Evolutionary conservation across 257 asterid genomes (phyloP).

Genomic region (Salvia hispanica): DNA sequence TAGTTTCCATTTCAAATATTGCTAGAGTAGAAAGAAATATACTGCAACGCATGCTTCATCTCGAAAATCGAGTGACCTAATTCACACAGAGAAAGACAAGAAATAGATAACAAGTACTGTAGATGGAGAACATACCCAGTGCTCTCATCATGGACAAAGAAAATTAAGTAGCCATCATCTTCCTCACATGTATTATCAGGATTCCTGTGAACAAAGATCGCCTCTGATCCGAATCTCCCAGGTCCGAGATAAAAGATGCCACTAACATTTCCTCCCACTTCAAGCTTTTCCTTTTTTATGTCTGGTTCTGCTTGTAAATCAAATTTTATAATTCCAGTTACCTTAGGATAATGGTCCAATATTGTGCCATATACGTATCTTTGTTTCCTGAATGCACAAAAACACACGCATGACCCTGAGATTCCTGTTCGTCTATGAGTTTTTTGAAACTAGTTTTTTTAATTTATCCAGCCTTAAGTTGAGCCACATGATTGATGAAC

Average conservation of each 20-base stretch:
- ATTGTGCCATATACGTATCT: slow-evolving; percentile 76
- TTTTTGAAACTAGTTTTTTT: background rate
- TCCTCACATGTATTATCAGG: slow-evolving; percentile 77
- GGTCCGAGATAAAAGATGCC: slow-evolving; percentile 84
- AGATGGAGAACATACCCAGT: slow-evolving; percentile 60
- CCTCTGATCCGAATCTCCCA: slow-evolving; percentile 91
- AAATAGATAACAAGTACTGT: background rate
- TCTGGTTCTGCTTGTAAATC: slow-evolving; percentile 84
- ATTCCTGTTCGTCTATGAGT: background rate
- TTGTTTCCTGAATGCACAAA: slow-evolving; percentile 65
- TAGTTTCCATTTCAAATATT: no score
- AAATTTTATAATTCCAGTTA: slow-evolving; percentile 80
- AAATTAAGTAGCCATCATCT: slow-evolving; percentile 95
- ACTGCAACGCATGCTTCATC: background rate
- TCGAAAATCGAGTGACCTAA: background rate
- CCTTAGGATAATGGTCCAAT: slow-evolving; percentile 75
- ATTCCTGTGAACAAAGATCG: slow-evolving; percentile 73
- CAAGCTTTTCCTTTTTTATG: slow-evolving; percentile 70
- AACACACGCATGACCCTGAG: background rate
- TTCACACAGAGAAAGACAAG: background rate
- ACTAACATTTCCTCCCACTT: slow-evolving; percentile 85
- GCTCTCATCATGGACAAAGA: slow-evolving; percentile 80
- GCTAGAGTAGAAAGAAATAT: no score
- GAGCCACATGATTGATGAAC: slow-evolving; percentile 3
- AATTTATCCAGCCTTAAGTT: slow-evolving; percentile 7